Evolutionary conservation across 208 protist species (phyloP).

Genomic region (Balamuthia mandrillaris): DNA sequence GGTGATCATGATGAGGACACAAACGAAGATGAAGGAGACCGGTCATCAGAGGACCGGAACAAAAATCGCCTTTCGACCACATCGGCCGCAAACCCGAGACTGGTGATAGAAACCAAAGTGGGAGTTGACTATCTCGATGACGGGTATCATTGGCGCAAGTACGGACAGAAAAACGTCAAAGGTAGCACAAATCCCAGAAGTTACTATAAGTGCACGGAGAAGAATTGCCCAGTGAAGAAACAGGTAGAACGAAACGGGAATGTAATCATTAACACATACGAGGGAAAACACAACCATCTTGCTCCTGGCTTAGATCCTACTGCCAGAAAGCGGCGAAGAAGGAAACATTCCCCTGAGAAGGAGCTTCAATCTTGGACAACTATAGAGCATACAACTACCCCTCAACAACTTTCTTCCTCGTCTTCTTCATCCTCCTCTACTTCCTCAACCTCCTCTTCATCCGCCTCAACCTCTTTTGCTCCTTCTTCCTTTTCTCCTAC

Average conservation of each 20-base stretch:
- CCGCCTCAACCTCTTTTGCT: too few relatives aligned
- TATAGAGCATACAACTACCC: too few relatives aligned
- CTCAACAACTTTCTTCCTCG: too few relatives aligned
- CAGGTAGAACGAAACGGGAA: conserved; percentile 28
- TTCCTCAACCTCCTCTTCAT: too few relatives aligned
- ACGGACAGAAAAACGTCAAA: conserved; percentile 40
- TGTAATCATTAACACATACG: conserved; percentile 38
- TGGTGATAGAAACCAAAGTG: conserved; percentile 21
- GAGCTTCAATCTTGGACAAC: too few relatives aligned
- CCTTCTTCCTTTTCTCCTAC: too few relatives aligned
- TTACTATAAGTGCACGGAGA: conserved; percentile 40
- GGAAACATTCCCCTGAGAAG: not conserved
- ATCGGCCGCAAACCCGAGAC: not conserved
- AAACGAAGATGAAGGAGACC: too few relatives aligned
- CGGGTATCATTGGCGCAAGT: conserved; percentile 43
- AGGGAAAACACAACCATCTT: too few relatives aligned
- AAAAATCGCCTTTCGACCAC: not conserved
- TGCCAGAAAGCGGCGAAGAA: not conserved
- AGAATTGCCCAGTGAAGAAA: conserved; percentile 20
- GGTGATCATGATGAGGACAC: too few relatives aligned
- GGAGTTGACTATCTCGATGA: conserved; percentile 36
- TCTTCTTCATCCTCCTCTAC: too few relatives aligned
- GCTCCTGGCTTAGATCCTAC: too few relatives aligned
- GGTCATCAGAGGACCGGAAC: not conserved
- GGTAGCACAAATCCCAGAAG: not conserved